A percentile compares a stretch with the other conserved stretches of the same genome.
Evolutionary conservation across 371 early-diverging fungal species (phyloP).

Genomic region (Mortierella sp.): DNA sequence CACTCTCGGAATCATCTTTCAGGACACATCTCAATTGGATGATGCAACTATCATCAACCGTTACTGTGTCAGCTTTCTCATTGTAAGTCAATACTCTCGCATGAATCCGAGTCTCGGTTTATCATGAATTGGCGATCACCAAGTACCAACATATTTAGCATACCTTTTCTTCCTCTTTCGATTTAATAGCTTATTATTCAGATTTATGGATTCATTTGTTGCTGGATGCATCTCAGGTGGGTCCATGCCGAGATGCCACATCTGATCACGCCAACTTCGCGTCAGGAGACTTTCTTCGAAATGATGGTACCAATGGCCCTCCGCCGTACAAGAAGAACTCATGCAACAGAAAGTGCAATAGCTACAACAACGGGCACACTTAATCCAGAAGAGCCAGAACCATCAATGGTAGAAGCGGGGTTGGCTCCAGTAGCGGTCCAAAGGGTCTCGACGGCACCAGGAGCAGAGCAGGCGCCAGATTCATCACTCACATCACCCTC

Average conservation of each 20-base stretch:
- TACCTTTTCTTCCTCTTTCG: background rate
- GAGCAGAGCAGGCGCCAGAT: background rate
- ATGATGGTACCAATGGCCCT: conserved; percentile 40
- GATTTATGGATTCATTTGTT: conserved; percentile 41
- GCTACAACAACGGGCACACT: background rate
- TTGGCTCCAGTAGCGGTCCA: background rate
- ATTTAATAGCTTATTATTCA: conserved; percentile 31
- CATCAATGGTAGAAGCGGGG: background rate
- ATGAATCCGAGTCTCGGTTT: background rate
- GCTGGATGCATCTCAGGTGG: conserved; percentile 50
- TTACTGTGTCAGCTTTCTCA: conserved; percentile 30
- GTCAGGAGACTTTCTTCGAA: conserved; percentile 16
- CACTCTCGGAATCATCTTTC: conserved; percentile 36
- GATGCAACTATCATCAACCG: conserved; percentile 22
- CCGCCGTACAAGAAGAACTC: background rate
- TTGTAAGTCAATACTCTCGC: conserved; percentile 25
- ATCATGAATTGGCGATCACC: no score
- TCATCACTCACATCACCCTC: background rate
- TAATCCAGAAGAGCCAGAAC: background rate
- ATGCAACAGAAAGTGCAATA: background rate
- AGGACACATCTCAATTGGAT: conserved; percentile 25
- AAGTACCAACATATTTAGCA: background rate
- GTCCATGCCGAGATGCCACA: conserved; percentile 42
- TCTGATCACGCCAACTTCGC: background rate
- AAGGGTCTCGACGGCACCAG: background rate